Conservation (phyloP, 148 eudicot species). For the Rhododendron mucronatum region DNA sequence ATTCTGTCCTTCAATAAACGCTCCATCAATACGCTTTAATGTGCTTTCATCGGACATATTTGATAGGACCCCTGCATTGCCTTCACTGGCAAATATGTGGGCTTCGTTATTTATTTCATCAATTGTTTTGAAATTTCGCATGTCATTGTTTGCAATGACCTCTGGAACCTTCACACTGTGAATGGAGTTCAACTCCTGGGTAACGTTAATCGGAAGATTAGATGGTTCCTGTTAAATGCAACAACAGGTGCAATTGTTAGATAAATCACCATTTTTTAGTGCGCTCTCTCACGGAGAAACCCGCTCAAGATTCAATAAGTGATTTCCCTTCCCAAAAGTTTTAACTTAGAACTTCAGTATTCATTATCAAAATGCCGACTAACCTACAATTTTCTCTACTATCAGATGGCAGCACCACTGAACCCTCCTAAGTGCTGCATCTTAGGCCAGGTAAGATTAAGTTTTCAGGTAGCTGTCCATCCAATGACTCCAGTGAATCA, state of each 20-base stretch:
- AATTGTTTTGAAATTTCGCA: not conserved
- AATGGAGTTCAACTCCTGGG: not conserved
- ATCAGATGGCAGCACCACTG: not conserved
- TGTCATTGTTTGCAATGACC: not conserved
- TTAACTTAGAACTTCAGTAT: not conserved
- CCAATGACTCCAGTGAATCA: not conserved
- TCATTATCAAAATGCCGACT: not conserved
- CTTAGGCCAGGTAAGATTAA: not conserved
- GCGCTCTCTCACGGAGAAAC: not conserved
- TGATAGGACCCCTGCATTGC: not conserved
- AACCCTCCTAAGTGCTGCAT: not conserved
- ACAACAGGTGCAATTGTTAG: not conserved
- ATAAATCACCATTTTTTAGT: not conserved
- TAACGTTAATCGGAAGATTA: not conserved
- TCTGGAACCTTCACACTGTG: not conserved
- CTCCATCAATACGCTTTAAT: not conserved
- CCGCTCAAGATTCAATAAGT: not conserved
- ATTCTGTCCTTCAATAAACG: not conserved
- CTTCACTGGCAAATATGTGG: not conserved
- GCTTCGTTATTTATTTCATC: not conserved
- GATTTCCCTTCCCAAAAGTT: not conserved
- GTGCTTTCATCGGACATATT: not conserved
- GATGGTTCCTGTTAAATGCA: slow-evolving; percentile 12
- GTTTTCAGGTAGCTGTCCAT: not conserved
- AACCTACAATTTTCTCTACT: not conserved